Evolutionary conservation across 495 filamentous ascomycete genomes (phyloP), one percentile per base, ranked within the genome.

Genomic region (Aspergillus campestris): DNA sequence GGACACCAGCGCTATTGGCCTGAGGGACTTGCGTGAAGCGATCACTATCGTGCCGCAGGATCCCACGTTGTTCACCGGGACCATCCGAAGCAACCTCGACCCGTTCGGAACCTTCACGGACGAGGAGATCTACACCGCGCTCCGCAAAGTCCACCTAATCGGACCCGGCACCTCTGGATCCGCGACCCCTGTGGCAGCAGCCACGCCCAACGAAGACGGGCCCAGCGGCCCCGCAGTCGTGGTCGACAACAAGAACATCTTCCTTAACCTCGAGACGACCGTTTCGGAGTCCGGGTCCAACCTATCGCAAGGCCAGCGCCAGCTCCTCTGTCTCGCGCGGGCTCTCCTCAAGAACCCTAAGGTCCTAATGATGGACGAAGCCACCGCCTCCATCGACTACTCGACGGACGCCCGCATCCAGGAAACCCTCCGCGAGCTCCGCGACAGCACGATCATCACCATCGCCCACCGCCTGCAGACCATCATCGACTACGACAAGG

Each of bases 11-110:
- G 67, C 70, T 39, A 96, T 97, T 52, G 94, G 94, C 6, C 76
- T 97, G 24, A 84, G 84, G 40, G 91, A 97, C 66, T 75, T 99
- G 48, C 82, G 94, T 35, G 86, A 95, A 67, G 79, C 84, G 7
- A 94, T 99, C 58, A 96, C 94, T 3, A 97, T 99, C 58, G 94
- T 99, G 15, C 94, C 94, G 27, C 94, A 99, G 70, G 94, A 98
- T 56, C 94, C 94, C 3, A 99, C 94, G 0, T 76, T 99, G 1
- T 99, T 99, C 65, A 92, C 86, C 4, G 94, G 94, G 43, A 99
- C 92, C 1, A 87, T 99, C 53, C 80, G 94, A 34, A 90, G 73
- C 59, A 99, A 99, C 58, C 81, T 99, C 2, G 94, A 99, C 64
- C 94, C 94, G 0, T 99, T 99, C 68, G 72, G 76, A 29, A 64